Evolutionary conservation across 2,329 filamentous ascomycete species (phyloP).

Genomic region (Hymenoscyphus scutula): DNA sequence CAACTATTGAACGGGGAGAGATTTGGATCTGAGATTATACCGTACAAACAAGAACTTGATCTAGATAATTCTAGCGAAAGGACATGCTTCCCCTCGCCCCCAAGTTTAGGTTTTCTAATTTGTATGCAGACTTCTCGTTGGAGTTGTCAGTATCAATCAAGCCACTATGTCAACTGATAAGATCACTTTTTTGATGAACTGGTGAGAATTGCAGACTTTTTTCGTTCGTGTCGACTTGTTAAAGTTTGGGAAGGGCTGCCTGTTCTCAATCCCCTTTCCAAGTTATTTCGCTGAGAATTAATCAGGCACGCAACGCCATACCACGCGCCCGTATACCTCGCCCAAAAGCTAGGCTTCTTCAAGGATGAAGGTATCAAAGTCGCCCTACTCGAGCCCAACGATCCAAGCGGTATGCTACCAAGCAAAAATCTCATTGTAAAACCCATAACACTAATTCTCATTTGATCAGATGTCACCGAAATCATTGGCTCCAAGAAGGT

Average conservation of each 20-base stretch:
- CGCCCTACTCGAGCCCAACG: slow-evolving; percentile 73
- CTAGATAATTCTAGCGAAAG: slow-evolving; percentile 86
- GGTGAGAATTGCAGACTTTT: no score
- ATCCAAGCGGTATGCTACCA: slow-evolving; percentile 59
- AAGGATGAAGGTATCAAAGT: slow-evolving; percentile 75
- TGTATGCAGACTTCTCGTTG: slow-evolving; percentile 33
- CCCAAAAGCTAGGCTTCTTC: slow-evolving; percentile 73
- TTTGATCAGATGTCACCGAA: slow-evolving; percentile 69
- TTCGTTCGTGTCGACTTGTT: no score
- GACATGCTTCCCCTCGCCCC: slow-evolving; percentile 58
- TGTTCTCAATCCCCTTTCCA: no score
- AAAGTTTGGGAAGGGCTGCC: no score
- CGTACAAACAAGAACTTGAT: slow-evolving; percentile 69
- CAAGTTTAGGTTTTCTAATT: slow-evolving; percentile 44
- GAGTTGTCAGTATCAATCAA: slow-evolving; percentile 1
- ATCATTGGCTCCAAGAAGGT: slow-evolving; percentile 76
- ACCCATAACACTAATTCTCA: no score
- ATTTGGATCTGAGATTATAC: slow-evolving; percentile 70
- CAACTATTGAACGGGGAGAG: slow-evolving; percentile 15
- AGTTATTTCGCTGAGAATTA: no score
- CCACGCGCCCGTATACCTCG: slow-evolving; percentile 71
- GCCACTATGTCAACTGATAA: slow-evolving; percentile 73
- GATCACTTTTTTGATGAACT: slow-evolving; percentile 68
- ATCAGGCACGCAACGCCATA: no score
- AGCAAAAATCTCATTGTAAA: no score